Percentiles rank a stretch among this genome's conserved stretches.
Conservation (phyloP, 2,329 filamentous ascomycete genomes). For the Phyllachora maydis region DNA sequence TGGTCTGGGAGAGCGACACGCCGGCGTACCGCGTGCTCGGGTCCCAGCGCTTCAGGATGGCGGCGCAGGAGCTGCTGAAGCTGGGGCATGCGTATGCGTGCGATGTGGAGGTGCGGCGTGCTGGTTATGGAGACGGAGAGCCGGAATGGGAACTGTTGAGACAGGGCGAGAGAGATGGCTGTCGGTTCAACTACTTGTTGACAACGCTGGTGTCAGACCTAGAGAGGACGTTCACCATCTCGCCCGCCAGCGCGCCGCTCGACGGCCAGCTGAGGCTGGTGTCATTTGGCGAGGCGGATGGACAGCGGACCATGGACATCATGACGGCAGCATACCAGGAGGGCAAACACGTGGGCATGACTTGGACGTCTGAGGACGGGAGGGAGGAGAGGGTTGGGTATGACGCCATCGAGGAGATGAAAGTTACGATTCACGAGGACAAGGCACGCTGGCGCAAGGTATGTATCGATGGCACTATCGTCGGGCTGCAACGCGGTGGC, state of each 20-base stretch:
- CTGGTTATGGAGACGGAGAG: slow-evolving; percentile 5
- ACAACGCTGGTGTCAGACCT: slow-evolving; percentile 60
- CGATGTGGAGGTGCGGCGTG: slow-evolving; percentile 13
- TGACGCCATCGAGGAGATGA: slow-evolving; percentile 44
- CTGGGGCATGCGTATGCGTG: slow-evolving; percentile 28
- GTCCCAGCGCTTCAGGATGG: slow-evolving; percentile 62
- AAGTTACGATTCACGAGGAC: slow-evolving; percentile 44
- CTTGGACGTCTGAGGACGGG: slow-evolving; percentile 27
- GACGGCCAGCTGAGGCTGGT: slow-evolving; percentile 53
- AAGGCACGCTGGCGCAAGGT: slow-evolving; percentile 64
- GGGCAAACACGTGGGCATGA: slow-evolving; percentile 31
- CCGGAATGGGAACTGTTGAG: slow-evolving; percentile 9
- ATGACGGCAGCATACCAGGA: slow-evolving; percentile 45
- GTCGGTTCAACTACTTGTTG: slow-evolving; percentile 60
- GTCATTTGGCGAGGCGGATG: slow-evolving; percentile 48
- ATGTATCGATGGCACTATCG: slow-evolving; percentile 82
- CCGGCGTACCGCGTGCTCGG: slow-evolving; percentile 60
- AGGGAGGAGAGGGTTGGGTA: slow-evolving; percentile 42
- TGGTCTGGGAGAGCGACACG: slow-evolving; percentile 86
- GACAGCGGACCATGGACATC: slow-evolving; percentile 50
- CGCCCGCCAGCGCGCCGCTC: slow-evolving; percentile 47
- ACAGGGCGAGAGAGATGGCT: slow-evolving; percentile 14
- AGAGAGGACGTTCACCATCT: slow-evolving; percentile 66
- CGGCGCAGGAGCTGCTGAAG: slow-evolving; percentile 52
- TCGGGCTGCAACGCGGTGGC: slow-evolving; percentile 45